A percentile compares a stretch with the other conserved stretches of the same genome.
phyloP scores from a whole-genome alignment of 495 filamentous ascomycete genomes.

The Aspergillus sclerotiicarbonarius region DNA sequence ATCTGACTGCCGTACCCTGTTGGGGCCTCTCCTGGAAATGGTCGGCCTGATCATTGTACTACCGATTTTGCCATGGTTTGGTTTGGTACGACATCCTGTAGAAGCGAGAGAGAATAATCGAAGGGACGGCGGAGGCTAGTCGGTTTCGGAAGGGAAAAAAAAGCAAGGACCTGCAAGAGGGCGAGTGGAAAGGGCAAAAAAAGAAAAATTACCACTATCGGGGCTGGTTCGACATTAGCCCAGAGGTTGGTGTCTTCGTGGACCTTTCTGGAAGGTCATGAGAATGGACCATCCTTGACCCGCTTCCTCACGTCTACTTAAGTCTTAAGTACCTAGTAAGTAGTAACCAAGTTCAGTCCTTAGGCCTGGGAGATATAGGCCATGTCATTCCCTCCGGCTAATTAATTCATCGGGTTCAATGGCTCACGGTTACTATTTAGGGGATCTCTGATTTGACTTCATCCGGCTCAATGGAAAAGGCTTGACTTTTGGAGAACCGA shows the following conservation, averaged over 20 bases:
- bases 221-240: neutral
- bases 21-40: neutral
- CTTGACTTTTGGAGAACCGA: too few species aligned
- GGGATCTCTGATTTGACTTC: too few species aligned
- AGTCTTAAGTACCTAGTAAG: too few species aligned
- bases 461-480: too few species aligned
- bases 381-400: neutral
- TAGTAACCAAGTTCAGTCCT: too few species aligned
- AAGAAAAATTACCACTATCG: neutral
- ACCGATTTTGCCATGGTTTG: neutral
- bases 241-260: neutral
- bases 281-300: neutral
- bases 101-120: neutral
- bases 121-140: neutral
- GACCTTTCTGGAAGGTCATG: neutral
- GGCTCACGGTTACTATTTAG: neutral
- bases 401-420: neutral
- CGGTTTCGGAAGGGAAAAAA: neutral
- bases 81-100: neutral
- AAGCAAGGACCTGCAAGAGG: neutral
- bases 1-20: conserved; percentile 8
- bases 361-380: neutral
- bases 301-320: too few species aligned
- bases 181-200: neutral
- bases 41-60: neutral